Percentiles rank a stretch among this genome's conserved stretches.
Evolutionary conservation across 2,329 filamentous ascomycete genomes (phyloP).

Genomic region (Dothistroma septosporum): DNA sequence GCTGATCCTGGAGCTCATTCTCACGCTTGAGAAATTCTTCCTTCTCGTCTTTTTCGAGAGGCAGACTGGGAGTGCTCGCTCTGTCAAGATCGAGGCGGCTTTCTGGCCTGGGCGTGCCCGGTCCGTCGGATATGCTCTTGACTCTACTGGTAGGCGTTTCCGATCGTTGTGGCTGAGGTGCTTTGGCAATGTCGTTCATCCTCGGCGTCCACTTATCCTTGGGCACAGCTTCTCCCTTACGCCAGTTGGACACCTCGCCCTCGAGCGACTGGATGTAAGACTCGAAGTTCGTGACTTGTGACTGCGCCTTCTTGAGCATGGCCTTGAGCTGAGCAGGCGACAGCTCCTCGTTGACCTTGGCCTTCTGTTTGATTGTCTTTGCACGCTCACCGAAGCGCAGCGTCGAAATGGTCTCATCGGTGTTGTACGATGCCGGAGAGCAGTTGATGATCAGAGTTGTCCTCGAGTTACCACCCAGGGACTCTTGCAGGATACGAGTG

Average conservation of each 20-base stretch:
- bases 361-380: constrained; percentile 99
- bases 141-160: constrained; percentile 58
- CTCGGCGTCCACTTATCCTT: constrained; percentile 81
- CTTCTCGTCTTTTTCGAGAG: constrained; percentile 91
- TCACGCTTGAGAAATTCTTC: constrained; percentile 93
- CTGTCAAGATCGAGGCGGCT: constrained; percentile 68
- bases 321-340: constrained; percentile 93
- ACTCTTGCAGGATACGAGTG: constrained; percentile 95
- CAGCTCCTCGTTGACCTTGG: constrained; percentile 97
- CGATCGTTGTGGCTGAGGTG: constrained; percentile 47
- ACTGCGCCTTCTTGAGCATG: constrained; percentile 86
- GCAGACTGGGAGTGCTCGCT: constrained; percentile 78
- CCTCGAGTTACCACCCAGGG: constrained; percentile 91
- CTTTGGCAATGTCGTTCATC: constrained; percentile 46
- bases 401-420: constrained; percentile 87
- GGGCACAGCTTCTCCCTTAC: constrained; percentile 79
- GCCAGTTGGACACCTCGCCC: constrained; percentile 80
- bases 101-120: constrained; percentile 54
- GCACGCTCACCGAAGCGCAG: constrained; percentile 91
- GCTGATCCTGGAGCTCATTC: constrained; percentile 94
- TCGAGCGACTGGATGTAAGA: constrained; percentile 80
- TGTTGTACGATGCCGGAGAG: constrained; percentile 98
- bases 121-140: constrained; percentile 42
- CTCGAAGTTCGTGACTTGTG: constrained; percentile 83
- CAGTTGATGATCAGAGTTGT: constrained; percentile 99